Base-by-base conservation (phyloP, 1,284 basidiomycete species). In the Takashimella tepidaria region DNA sequence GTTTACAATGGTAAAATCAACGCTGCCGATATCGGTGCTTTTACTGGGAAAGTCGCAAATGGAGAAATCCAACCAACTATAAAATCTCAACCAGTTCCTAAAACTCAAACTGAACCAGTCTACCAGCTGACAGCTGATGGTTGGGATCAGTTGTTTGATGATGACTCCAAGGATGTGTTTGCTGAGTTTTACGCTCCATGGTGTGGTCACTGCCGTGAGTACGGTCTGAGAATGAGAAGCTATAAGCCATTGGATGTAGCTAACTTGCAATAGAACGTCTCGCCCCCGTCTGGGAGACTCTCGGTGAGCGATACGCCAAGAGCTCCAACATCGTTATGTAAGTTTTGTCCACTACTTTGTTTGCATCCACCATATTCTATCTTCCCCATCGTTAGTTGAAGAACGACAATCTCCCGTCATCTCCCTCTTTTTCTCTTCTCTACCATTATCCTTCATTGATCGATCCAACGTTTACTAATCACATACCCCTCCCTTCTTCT, bases 121-220 rank as follows among this genome's bases (percentile, higher is more conserved):
- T 88, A 84, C 77, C 83, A 81, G 46, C 80, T 99, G 41, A 95
- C 98, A 52, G 85, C 90, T 61, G 88, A 91, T 75, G 84, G 88
- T 66, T 98, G 97, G 67, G 89, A 98, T 5, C 78, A 88, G 53
- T 79, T 95, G 51, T 85, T 91, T 42, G 85, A 84, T 59, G 88
- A 97, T 71, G 87, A 92, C 54, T 78, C 80, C 54, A 97, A 96
- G 80, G 95, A 98, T 75, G 86, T 97, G 66, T 92, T 99, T 65
- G 81, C 97, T 66, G 96, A 98, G 78, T 93, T 96, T 78, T 98
- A 92, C 72, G 96, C 95, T 51, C 85, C 90, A 51, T 98, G 96
- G 95, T 96, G 79, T 60, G 74, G 74, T 37, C 74, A 76, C 59
- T 75, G 74, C 61, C 67, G 67, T 70, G 58, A 60, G 70, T 72